A percentile compares a stretch with the other conserved stretches of the same genome.
phyloP scores from a whole-genome alignment of 208 protist species.

The Trichomonas gallinae region DNA sequence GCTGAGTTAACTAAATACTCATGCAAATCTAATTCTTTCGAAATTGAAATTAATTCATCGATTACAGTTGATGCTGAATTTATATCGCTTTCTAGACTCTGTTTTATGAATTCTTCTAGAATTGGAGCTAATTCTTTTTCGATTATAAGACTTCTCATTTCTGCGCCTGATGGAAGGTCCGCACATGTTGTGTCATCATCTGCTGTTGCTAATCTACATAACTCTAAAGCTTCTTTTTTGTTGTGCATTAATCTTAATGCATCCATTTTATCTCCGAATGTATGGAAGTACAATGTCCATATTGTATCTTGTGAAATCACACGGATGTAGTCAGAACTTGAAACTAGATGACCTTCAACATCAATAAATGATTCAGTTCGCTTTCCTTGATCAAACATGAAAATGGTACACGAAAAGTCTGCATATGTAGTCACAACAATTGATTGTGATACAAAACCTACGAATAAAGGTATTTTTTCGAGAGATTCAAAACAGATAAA shows the following conservation, averaged over 20 bases:
- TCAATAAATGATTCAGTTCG: background rate
- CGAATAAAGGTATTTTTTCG: background rate
- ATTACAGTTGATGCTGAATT: background rate
- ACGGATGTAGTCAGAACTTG: background rate
- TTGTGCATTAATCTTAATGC: background rate
- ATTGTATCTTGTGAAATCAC: background rate
- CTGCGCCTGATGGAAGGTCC: background rate
- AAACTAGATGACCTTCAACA: background rate
- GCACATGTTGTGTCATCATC: background rate
- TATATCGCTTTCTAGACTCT: background rate
- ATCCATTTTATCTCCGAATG: background rate
- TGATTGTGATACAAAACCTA: background rate
- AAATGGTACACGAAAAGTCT: background rate
- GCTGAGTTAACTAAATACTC: background rate
- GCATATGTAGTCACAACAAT: background rate
- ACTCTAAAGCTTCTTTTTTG: background rate
- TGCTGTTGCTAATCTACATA: background rate
- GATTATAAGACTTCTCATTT: background rate
- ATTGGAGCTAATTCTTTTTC: background rate
- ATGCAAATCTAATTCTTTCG: background rate
- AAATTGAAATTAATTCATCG: background rate
- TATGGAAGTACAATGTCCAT: background rate
- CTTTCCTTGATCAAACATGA: background rate
- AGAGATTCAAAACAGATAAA: background rate
- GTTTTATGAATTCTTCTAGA: background rate